Base-by-base conservation (phyloP, 2,329 filamentous ascomycete genomes). In the Conoideocrella luteorostrata region DNA sequence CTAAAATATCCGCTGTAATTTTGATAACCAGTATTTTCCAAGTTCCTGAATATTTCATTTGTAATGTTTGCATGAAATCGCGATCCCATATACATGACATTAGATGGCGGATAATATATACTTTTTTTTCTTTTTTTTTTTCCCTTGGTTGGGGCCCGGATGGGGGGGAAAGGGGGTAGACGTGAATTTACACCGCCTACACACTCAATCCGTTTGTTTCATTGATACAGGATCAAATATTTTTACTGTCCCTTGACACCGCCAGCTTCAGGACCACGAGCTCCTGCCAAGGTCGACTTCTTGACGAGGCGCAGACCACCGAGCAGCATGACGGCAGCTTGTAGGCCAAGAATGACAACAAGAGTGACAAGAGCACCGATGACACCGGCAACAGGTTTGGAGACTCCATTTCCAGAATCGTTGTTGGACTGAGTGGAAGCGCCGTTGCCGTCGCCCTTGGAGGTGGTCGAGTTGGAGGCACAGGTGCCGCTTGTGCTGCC, bases 371-470 rank as follows among this genome's bases (percentile, higher is more conserved):
- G 63, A 34, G 88, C 86, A 35, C 87, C 82, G 40, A 94, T 89
- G 5, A 91, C 87, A 41, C 88, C 88, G 0, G 86, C 88, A n/a
- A 90, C 80, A 5, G 78, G 74, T 29, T 72, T 78, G 40, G 82
- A 84, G 22, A 94, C 70, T 7, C 76, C 74, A 41, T 65, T 60
- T 17, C 54, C 50, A 29, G 49, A 47, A 47, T 51, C 52, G n/a
- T 37, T 35, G 17, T 54, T 49, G 32, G 52, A 49, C 48, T 51
- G 52, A n/a, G 41, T 30, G 5, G 55, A 52, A 18, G 57, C 47
- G 15, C 49, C 50, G 15, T 52, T 47, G n/a, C 54, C 45, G 3
- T 56, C 48, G 5, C n/a, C n/a, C n/a, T n/a, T n/a, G n/a, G n/a
- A n/a, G n/a, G 43, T 52, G 15, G 54, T 55, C 15, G 50, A 52